phyloP scores from a whole-genome alignment of 352 stramenopile genomes.

The Phytophthora constricta region DNA sequence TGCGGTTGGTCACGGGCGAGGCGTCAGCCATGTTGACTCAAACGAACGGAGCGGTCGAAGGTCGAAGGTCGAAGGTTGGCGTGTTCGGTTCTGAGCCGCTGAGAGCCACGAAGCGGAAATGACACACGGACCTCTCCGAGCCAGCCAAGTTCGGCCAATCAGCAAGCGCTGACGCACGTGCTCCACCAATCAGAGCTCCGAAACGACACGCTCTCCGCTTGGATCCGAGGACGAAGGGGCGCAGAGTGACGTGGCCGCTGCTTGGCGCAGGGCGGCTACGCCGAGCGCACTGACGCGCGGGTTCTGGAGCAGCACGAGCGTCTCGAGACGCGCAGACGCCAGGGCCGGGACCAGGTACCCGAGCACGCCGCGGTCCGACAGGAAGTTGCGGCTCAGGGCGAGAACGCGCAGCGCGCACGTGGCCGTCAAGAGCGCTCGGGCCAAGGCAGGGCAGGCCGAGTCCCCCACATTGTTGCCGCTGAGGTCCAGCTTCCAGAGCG shows the following conservation, averaged over 20 bases:
- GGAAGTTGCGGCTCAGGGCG: conserved; percentile 52
- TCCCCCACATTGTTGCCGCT: conserved; percentile 73
- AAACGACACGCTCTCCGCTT: conserved; percentile 28
- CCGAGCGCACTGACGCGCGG: conserved; percentile 45
- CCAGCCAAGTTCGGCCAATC: conserved; percentile 38
- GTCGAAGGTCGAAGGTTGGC: conserved; percentile 25
- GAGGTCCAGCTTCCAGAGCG: conserved; percentile 79
- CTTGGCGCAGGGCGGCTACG: conserved; percentile 30
- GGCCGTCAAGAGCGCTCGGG: conserved; percentile 38
- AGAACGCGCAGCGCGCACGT: conserved; percentile 48
- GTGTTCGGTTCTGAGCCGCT: conserved; percentile 39
- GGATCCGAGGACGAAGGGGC: conserved; percentile 2
- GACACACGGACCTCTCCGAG: conserved; percentile 9
- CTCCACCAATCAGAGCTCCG: conserved; percentile 44
- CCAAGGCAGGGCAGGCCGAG: conserved; percentile 47
- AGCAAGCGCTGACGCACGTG: conserved; percentile 16
- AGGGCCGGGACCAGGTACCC: conserved; percentile 55
- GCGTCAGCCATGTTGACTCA: conserved; percentile 61
- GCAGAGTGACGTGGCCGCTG: neutral
- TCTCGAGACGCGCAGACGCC: conserved; percentile 48
- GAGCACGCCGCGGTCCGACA: conserved; percentile 68
- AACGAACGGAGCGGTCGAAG: conserved; percentile 12
- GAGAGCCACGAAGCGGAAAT: neutral
- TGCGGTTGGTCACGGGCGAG: conserved; percentile 88
- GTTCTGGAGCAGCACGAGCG: conserved; percentile 59